Conservation (phyloP, 352 stramenopile species). For the Phytophthora foliorum region DNA sequence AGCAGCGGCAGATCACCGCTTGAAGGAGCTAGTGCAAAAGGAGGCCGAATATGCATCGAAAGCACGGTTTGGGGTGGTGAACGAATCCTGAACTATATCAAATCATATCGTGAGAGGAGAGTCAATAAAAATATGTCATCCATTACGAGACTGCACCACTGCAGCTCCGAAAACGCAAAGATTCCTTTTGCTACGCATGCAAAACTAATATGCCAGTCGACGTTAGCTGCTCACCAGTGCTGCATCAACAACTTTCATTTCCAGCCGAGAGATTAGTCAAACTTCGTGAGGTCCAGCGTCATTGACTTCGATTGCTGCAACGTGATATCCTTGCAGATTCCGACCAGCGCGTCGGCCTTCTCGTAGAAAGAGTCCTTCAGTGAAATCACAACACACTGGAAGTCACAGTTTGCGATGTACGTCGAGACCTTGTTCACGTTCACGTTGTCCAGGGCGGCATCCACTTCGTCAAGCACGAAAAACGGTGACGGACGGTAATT, state of each 20-base stretch:
- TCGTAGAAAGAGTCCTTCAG: conserved; percentile 99
- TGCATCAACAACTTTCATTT: not conserved
- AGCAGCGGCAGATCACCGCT: conserved; percentile 47
- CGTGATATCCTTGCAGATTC: conserved; percentile 90
- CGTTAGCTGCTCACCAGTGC: not conserved
- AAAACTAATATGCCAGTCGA: conserved; percentile 25
- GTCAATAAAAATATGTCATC: conserved; percentile 3
- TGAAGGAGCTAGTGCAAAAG: conserved; percentile 64
- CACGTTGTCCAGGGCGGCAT: conserved; percentile 99
- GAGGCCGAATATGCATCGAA: conserved; percentile 73
- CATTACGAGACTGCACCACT: conserved; percentile 12
- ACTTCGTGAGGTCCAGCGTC: conserved; percentile 86
- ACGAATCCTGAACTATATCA: conserved; percentile 20
- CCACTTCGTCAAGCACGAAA: conserved; percentile 99
- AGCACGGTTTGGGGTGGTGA: conserved; percentile 46
- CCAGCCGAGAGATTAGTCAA: conserved; percentile 38
- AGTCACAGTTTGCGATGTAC: conserved; percentile 96
- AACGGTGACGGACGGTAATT: conserved; percentile 97
- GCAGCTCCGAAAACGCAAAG: conserved; percentile 1
- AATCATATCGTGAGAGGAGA: not conserved
- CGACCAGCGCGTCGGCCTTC: conserved; percentile 94
- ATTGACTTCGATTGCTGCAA: conserved; percentile 79
- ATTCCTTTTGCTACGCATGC: not conserved
- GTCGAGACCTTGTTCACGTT: conserved; percentile 99
- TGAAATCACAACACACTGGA: conserved; percentile 99